These are phyloP conservation scores for Paramecium tetraurelia DNA, from an alignment of 73 alveolate species.

Conservation along the genomic window DNA sequence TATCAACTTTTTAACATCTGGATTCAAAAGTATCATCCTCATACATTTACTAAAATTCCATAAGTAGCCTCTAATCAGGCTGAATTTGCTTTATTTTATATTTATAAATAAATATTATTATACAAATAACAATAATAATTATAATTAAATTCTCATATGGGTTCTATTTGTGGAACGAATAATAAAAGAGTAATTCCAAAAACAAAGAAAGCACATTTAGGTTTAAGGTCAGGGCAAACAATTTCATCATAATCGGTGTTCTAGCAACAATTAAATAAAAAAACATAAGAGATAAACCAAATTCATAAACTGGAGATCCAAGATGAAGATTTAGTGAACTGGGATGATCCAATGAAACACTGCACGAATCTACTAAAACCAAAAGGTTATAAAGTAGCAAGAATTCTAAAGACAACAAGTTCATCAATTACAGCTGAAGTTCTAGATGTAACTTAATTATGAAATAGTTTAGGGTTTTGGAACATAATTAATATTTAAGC, in stretches of 20 bases:
- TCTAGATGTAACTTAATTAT: background rate
- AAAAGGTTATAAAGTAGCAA: background rate
- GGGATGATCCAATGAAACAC: constrained; percentile 50
- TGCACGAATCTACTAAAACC: background rate
- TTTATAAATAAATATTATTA: background rate
- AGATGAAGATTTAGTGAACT: constrained; percentile 7
- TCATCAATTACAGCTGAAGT: constrained; percentile 11
- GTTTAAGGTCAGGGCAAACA: constrained; percentile 13
- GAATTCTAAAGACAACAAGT: background rate
- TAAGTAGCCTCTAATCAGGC: no score
- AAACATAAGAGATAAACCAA: background rate
- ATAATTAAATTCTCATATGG: constrained; percentile 5
- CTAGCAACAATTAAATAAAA: background rate
- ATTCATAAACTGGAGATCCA: background rate
- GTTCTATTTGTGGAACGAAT: background rate
- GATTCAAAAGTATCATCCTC: no score
- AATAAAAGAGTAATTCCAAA: background rate
- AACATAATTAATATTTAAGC: constrained; percentile 12
- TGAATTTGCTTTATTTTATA: no score
- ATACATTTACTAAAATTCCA: no score
- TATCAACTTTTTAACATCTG: no score
- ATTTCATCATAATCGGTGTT: background rate
- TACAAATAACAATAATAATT: background rate
- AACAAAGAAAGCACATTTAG: constrained; percentile 13
- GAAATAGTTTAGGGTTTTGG: background rate